Conservation (phyloP, 2,329 filamentous ascomycete genomes). For the Sclerotinia trifoliorum region DNA sequence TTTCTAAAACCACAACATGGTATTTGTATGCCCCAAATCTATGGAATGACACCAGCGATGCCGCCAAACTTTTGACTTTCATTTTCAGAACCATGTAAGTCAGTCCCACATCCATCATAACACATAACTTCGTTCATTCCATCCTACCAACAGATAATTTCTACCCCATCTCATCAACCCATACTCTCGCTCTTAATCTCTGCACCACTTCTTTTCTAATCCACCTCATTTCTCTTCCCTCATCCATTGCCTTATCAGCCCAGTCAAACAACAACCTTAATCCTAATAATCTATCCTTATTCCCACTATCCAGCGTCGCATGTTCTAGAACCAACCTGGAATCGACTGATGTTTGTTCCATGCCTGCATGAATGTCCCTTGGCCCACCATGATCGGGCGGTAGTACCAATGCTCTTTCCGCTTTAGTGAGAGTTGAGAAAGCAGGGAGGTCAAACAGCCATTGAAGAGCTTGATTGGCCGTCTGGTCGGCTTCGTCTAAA, state of each 20-base stretch:
- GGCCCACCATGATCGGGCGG: conserved; percentile 45
- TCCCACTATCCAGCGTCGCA: conserved; percentile 47
- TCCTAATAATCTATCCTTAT: conserved; percentile 60
- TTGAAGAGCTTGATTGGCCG: conserved; percentile 53
- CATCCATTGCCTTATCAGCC: conserved; percentile 51
- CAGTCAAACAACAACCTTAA: conserved; percentile 64
- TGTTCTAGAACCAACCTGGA: conserved; percentile 56
- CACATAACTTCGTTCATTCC: conserved; percentile 13
- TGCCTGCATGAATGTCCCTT: conserved; percentile 48
- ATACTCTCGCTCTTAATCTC: conserved; percentile 52
- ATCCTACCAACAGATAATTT: background rate
- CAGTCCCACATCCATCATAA: conserved; percentile 14
- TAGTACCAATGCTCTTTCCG: conserved; percentile 55
- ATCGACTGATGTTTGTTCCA: conserved; percentile 60
- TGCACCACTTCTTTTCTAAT: conserved; percentile 56
- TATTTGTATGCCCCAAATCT: background rate
- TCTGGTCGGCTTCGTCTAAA: conserved; percentile 56
- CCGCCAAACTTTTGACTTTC: background rate
- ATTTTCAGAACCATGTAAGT: background rate
- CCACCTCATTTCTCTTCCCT: conserved; percentile 49
- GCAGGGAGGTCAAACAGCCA: conserved; percentile 61
- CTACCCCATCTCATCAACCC: conserved; percentile 40
- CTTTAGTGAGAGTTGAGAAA: conserved; percentile 54
- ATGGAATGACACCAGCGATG: background rate
- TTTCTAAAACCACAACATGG: background rate